These are phyloP conservation scores for Gyromitra esculenta DNA, from an alignment of 2,329 filamentous ascomycete species.

Conservation along the genomic window DNA sequence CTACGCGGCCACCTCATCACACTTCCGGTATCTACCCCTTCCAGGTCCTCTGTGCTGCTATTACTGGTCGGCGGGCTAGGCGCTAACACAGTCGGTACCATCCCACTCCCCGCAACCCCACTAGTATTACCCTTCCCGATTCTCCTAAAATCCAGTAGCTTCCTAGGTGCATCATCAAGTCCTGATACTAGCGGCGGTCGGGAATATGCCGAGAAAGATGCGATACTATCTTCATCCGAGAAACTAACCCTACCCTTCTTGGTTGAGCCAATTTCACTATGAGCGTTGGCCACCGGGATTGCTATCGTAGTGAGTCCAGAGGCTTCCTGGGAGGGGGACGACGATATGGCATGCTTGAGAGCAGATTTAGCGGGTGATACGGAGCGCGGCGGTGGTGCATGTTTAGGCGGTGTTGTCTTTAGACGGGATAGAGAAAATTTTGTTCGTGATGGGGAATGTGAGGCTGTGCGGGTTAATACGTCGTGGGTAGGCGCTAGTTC, in stretches of 20 bases:
- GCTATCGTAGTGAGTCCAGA: neutral
- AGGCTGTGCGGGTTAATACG: neutral
- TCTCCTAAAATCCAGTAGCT: conserved; percentile 11
- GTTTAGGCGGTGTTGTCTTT: conserved; percentile 32
- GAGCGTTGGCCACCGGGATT: neutral
- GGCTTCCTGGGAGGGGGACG: neutral
- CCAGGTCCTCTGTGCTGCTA: neutral
- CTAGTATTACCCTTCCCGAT: neutral
- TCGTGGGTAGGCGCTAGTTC: neutral
- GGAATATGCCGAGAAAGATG: conserved; percentile 10
- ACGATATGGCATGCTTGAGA: conserved; percentile 50
- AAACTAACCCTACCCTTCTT: conserved; percentile 54
- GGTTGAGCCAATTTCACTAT: conserved; percentile 30
- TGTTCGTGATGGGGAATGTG: conserved; percentile 16
- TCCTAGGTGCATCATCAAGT: no score
- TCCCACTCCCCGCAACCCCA: neutral
- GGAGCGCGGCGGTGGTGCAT: conserved; percentile 55
- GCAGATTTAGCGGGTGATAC: conserved; percentile 56
- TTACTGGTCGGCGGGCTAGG: conserved; percentile 27
- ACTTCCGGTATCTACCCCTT: neutral
- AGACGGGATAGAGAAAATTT: neutral
- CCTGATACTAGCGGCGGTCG: neutral
- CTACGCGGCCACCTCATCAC: conserved; percentile 17
- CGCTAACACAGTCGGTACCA: neutral
- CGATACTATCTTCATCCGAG: conserved; percentile 56